phyloP scores from a whole-genome alignment of 495 filamentous ascomycete genomes.

The Penicillium cataractarum region DNA sequence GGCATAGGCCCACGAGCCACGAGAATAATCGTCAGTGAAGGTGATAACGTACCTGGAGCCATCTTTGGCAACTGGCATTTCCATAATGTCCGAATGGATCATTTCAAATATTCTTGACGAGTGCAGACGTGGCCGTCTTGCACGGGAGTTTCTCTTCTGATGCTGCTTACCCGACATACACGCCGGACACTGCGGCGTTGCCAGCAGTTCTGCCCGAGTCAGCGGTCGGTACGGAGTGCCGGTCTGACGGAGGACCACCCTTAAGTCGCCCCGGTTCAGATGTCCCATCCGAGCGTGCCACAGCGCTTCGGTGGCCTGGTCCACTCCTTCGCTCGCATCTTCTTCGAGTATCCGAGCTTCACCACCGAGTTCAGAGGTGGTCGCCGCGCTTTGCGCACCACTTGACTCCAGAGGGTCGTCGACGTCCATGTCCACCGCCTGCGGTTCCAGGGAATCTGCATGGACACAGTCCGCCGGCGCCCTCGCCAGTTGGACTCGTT shows the following conservation, averaged over 20 bases:
- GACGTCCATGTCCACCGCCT: too few species aligned
- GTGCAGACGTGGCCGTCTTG: background rate
- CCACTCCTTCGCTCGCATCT: background rate
- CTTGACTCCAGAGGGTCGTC: too few species aligned
- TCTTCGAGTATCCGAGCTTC: background rate
- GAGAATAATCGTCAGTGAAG: slow-evolving; percentile 15
- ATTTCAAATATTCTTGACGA: background rate
- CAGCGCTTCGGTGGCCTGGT: background rate
- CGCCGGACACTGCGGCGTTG: background rate
- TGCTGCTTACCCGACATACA: background rate
- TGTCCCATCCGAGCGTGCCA: background rate
- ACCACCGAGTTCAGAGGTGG: too few species aligned
- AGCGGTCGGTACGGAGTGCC: background rate
- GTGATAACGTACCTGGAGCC: slow-evolving; percentile 18
- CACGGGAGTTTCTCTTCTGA: background rate
- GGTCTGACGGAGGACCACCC: background rate
- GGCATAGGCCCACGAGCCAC: slow-evolving; percentile 3
- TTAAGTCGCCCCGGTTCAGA: background rate
- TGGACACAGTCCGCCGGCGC: background rate
- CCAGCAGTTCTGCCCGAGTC: background rate
- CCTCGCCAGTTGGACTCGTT: background rate
- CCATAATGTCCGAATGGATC: slow-evolving; percentile 4
- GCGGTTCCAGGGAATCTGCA: too few species aligned
- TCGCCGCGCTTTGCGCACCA: too few species aligned
- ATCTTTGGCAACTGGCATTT: slow-evolving; percentile 14